Conservation (phyloP, 192 early-diverging fungal genomes). For the Lobosporangium transversale region DNA sequence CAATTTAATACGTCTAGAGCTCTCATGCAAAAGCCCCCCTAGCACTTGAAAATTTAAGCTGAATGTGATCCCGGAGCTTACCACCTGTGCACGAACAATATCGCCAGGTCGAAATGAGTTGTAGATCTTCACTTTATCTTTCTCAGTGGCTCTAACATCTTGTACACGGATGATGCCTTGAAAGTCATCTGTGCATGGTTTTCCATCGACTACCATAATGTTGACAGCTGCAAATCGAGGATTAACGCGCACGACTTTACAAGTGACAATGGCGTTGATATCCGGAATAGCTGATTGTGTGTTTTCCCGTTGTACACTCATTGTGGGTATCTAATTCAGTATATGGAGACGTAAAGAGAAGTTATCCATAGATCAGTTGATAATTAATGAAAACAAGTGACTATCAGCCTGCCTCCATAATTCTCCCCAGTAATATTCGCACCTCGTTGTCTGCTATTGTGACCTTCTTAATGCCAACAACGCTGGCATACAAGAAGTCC, state of each 20-base stretch:
- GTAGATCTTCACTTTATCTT: constrained; percentile 93
- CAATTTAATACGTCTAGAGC: not conserved
- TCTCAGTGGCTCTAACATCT: constrained; percentile 94
- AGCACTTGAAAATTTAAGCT: not conserved
- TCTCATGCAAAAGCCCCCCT: not conserved
- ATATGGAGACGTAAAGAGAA: no score
- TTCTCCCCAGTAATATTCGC: no score
- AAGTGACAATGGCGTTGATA: constrained; percentile 77
- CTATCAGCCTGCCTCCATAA: no score
- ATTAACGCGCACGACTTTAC: constrained; percentile 91
- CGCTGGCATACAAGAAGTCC: constrained; percentile 75
- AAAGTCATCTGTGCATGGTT: constrained; percentile 87
- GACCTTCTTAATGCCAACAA: constrained; percentile 57
- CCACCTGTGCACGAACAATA: constrained; percentile 83
- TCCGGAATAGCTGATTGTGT: constrained; percentile 79
- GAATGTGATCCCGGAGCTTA: constrained; percentile 6
- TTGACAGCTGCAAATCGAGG: constrained; percentile 85
- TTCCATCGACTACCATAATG: constrained; percentile 90
- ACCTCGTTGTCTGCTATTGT: constrained; percentile 35
- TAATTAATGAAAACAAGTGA: no score
- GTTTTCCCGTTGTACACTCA: constrained; percentile 71
- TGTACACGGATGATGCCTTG: constrained; percentile 91
- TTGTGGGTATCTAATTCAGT: constrained; percentile 58
- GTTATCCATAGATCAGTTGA: no score
- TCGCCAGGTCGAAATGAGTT: constrained; percentile 93